A percentile compares a stretch with the other conserved stretches of the same genome.
These are phyloP conservation scores for Straminergon stramineum DNA, from an alignment of 225 moss, liverwort and hornwort genomes.

Conservation along the genomic window DNA sequence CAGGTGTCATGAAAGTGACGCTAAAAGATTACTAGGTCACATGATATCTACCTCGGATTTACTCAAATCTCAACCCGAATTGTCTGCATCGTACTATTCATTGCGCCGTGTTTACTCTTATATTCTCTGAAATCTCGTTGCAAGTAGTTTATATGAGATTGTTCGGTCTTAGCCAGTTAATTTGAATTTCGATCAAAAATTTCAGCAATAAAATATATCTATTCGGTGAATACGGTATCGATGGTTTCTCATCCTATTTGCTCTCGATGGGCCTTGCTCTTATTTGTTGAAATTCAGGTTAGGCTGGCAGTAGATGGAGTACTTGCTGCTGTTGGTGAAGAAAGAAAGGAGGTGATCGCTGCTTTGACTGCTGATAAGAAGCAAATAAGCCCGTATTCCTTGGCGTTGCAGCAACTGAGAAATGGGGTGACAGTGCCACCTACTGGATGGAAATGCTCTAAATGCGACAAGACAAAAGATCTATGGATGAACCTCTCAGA, in stretches of 20 bases:
- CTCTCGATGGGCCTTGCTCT: background rate
- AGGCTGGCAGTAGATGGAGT: constrained; percentile 89
- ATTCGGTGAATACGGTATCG: background rate
- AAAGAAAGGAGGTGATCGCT: constrained; percentile 76
- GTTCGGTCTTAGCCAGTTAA: background rate
- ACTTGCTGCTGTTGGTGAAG: constrained; percentile 85
- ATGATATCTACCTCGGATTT: background rate
- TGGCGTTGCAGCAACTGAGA: constrained; percentile 64
- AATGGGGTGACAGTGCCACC: constrained; percentile 81
- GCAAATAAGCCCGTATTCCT: constrained; percentile 57
- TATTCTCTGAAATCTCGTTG: background rate
- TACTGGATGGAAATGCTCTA: constrained; percentile 79
- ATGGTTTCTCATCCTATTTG: background rate
- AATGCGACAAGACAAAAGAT: constrained; percentile 79
- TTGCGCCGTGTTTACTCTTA: background rate
- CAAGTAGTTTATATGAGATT: background rate
- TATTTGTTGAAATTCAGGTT: constrained; percentile 36
- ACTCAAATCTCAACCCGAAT: background rate
- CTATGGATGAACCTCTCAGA: constrained; percentile 94
- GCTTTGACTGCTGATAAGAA: constrained; percentile 91
- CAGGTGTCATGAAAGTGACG: background rate
- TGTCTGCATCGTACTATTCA: background rate
- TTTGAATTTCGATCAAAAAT: background rate
- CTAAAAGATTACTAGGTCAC: background rate
- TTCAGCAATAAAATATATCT: background rate